phyloP scores from a whole-genome alignment of 805 yeast genomes.

The Ogataea glucozyma region DNA sequence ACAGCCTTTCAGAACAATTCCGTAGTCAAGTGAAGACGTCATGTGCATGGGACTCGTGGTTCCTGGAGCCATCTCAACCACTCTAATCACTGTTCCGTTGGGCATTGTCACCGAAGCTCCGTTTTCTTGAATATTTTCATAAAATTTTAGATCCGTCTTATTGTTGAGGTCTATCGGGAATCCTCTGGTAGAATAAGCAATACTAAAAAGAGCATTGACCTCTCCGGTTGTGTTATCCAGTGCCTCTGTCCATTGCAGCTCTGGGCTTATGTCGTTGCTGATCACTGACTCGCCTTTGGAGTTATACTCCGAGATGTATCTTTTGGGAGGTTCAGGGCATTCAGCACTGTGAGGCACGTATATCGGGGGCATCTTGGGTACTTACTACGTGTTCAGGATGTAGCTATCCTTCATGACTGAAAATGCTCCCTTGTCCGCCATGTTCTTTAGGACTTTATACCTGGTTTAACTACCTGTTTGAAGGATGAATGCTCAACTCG shows the following conservation, averaged over 20 bases:
- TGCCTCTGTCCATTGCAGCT: slow-evolving; percentile 12
- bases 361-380: slow-evolving; percentile 4
- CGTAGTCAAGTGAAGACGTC: slow-evolving; percentile 12
- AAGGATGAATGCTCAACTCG: too few species aligned
- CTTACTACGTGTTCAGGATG: too few species aligned
- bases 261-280: slow-evolving; percentile 7
- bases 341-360: slow-evolving; percentile 10
- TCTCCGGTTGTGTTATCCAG: slow-evolving; percentile 10
- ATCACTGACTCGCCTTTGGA: slow-evolving; percentile 10
- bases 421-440: too few species aligned
- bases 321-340: slow-evolving; percentile 7
- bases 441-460: too few species aligned
- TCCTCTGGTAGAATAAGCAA: slow-evolving; percentile 12
- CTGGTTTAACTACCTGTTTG: too few species aligned
- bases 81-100: slow-evolving; percentile 11
- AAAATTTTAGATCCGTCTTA: slow-evolving; percentile 5
- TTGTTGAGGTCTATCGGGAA: slow-evolving; percentile 10
- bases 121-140: slow-evolving; percentile 1
- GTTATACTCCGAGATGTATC: slow-evolving; percentile 10
- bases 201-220: slow-evolving; percentile 12
- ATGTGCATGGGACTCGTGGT: slow-evolving; percentile 14
- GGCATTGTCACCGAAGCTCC: slow-evolving; percentile 13
- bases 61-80: slow-evolving; percentile 13
- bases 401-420: too few species aligned
- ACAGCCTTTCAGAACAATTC: slow-evolving; percentile 10